phyloP scores from a whole-genome alignment of 106 monocot genomes.

The Dendrobium nobile region DNA sequence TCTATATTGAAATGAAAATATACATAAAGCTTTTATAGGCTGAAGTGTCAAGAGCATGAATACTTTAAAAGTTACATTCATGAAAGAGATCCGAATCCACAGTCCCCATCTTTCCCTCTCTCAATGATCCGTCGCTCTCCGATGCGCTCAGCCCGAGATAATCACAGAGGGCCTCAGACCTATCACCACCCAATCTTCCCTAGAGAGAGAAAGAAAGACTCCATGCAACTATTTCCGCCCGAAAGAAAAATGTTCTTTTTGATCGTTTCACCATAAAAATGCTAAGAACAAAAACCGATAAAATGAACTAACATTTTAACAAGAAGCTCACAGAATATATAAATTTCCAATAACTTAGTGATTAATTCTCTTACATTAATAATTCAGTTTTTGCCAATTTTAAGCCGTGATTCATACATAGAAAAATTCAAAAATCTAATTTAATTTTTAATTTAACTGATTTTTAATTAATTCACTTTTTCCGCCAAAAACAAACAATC shows the following conservation, averaged over 20 bases:
- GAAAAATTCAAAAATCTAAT: no score
- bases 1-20: no score
- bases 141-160: not conserved
- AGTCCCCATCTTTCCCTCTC: slow-evolving; percentile 5
- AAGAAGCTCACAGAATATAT: not conserved
- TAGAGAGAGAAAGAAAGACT: not conserved
- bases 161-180: not conserved
- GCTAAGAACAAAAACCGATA: not conserved
- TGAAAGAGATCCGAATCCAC: not conserved
- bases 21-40: not conserved
- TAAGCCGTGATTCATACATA: no score
- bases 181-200: not conserved
- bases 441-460: no score
- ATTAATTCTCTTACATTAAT: no score
- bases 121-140: not conserved
- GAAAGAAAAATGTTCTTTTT: not conserved
- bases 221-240: not conserved
- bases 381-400: no score
- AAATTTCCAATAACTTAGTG: not conserved
- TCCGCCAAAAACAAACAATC: no score
- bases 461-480: no score
- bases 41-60: not conserved
- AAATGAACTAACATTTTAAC: no score
- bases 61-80: slow-evolving; percentile 3
- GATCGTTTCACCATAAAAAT: not conserved